Percentiles rank a stretch among this genome's conserved stretches.
Evolutionary conservation across 306 rosid genomes (phyloP).

Genomic region (Purshia tridentata): DNA sequence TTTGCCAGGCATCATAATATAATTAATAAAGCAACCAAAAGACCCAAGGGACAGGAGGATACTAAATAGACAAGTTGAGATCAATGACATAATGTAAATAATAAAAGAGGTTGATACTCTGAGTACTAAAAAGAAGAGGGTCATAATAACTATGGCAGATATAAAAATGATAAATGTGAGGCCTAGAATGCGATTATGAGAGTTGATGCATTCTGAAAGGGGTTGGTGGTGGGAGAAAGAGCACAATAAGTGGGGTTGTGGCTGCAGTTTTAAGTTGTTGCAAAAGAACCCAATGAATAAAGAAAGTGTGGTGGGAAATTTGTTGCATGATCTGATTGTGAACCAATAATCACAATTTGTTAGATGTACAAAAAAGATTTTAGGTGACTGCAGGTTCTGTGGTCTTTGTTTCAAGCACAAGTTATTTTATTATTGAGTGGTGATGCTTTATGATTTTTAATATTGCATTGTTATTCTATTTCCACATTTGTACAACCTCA

Average conservation of each 20-base stretch:
- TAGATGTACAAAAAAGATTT: background rate
- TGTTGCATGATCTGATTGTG: background rate
- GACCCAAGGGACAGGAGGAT: background rate
- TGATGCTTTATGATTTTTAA: background rate
- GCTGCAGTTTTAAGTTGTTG: slow-evolving; percentile 4
- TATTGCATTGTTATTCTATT: background rate
- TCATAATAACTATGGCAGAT: background rate
- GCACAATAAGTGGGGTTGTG: slow-evolving; percentile 1
- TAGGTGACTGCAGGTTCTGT: no score
- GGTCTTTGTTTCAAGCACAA: background rate
- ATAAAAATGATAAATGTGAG: background rate
- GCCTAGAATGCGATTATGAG: background rate
- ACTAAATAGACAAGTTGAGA: background rate
- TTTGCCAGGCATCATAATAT: background rate
- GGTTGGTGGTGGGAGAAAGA: slow-evolving; percentile 9
- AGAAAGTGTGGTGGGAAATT: background rate
- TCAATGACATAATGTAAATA: background rate
- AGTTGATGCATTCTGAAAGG: background rate
- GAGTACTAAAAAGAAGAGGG: background rate
- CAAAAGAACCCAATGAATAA: slow-evolving; percentile 4
- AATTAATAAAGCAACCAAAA: background rate
- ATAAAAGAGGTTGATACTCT: background rate
- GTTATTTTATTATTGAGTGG: background rate
- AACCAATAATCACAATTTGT: background rate
- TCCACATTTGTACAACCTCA: background rate